Base-by-base conservation (phyloP, 352 stramenopile genomes). In the Phytophthora vignae region DNA sequence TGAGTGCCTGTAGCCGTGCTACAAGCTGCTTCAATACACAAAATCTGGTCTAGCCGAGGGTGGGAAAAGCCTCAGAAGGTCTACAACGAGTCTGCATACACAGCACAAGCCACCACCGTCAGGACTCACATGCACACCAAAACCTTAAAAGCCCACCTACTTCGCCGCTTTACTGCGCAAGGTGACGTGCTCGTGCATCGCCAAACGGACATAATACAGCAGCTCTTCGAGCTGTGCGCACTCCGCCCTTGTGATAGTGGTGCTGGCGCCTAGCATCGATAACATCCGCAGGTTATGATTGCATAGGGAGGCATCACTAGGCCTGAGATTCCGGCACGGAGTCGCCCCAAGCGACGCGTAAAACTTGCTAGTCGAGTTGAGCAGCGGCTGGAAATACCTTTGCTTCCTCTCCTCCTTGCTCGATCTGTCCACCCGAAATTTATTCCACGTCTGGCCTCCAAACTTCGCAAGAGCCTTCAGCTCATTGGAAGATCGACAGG, bases 141-240 rank as follows among this genome's bases (percentile, higher is more conserved):
- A 40, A 40, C 33, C 8, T 9, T 10, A 38, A 38, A 38, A 10
- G 33, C 22, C 22, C 33, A 49, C 48, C 17, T 54, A 54, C 48
- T 29, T 54, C 6, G 6, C 3, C 17, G 48, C 48, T 54, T 54
- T 54, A 11, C 8, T 33, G 19, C 48, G 17, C 8, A 54, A 25
- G 9, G 29, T 25, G 48, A 17, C 48, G 48, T 27, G 11, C 48
- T 54, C 17, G 48, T 27, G 11, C 48, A 54, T 54, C 48, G 48
- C 48, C n/a, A 54, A 29, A 14, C 48, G 48, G 29, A 54, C 17
- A 59, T 44, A 50, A 53, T 53, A 62, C 22, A 38, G 44, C 44
- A 62, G 21, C 10, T 54, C 21, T 54, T 54, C 48, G 10, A 54
- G n/a, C 19, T 54, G 19, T 21, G 14, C 42, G n/a, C 42, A 49